Conservation (phyloP, 1,139 yeast species). For the Pichia sp. region DNA sequence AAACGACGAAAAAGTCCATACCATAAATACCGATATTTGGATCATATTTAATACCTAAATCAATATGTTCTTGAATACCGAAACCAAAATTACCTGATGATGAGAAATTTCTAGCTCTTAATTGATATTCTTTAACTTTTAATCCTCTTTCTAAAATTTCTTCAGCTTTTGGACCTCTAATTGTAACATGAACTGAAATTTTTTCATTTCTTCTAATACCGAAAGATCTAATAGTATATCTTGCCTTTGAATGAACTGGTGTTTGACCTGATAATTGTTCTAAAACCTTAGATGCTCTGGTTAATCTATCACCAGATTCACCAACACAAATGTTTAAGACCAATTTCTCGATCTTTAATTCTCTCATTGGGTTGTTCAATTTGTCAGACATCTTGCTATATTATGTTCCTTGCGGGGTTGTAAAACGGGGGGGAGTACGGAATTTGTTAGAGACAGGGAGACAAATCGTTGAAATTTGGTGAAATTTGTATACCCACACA, state of each 20-base stretch:
- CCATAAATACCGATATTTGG: slow-evolving; percentile 99
- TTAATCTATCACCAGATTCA: slow-evolving; percentile 99
- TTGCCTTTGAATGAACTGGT: slow-evolving; percentile 99
- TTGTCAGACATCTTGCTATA: slow-evolving; percentile 18
- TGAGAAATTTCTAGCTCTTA: slow-evolving; percentile 89
- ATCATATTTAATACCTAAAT: slow-evolving; percentile 99
- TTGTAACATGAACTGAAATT: slow-evolving; percentile 98
- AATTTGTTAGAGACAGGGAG: no score
- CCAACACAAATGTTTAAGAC: slow-evolving; percentile 99
- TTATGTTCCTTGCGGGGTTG: neutral
- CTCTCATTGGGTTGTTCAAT: slow-evolving; percentile 82
- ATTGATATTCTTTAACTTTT: slow-evolving; percentile 99
- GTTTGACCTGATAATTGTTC: slow-evolving; percentile 99
- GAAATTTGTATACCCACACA: no score
- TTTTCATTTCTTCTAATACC: slow-evolving; percentile 99
- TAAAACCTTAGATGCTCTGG: slow-evolving; percentile 99
- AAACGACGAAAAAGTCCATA: slow-evolving; percentile 99
- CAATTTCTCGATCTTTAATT: slow-evolving; percentile 97
- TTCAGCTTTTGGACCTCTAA: slow-evolving; percentile 99
- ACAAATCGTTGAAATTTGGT: no score
- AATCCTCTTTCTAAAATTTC: slow-evolving; percentile 99
- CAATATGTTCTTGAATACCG: slow-evolving; percentile 99
- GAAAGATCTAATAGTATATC: slow-evolving; percentile 99
- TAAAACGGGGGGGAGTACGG: no score
- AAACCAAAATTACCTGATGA: slow-evolving; percentile 99